Evolutionary conservation across 2,329 filamentous ascomycete species (phyloP).

Genomic region (Grosmannia clavigera): DNA sequence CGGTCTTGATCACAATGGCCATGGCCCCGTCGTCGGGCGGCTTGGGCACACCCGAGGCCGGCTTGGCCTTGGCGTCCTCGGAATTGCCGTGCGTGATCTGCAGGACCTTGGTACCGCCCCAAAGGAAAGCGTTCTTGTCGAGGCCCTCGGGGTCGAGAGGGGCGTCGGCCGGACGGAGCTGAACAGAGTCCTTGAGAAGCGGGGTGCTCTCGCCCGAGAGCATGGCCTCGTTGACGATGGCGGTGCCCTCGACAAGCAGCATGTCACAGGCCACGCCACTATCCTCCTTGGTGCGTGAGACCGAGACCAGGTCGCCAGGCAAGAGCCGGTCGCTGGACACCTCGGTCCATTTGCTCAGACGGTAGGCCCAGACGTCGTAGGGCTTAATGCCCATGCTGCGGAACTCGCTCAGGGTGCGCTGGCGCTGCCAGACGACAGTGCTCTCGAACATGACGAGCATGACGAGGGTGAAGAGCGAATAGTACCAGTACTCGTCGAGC

Average conservation of each 20-base stretch:
- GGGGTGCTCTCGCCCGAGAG: constrained; percentile 96
- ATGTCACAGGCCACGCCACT: constrained; percentile 96
- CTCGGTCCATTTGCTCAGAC: constrained; percentile 78
- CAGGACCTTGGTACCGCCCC: constrained; percentile 93
- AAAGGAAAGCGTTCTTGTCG: constrained; percentile 94
- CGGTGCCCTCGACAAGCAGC: constrained; percentile 85
- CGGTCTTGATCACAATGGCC: constrained; percentile 91
- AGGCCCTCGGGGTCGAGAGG: constrained; percentile 75
- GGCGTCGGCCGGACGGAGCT: constrained; percentile 74
- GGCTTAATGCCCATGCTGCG: constrained; percentile 99
- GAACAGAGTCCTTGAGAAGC: constrained; percentile 88
- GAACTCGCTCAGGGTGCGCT: constrained; percentile 91
- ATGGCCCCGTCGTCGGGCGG: constrained; percentile 89
- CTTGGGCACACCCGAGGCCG: constrained; percentile 64
- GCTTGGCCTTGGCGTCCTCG: constrained; percentile 58
- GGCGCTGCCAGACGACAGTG: constrained; percentile 97
- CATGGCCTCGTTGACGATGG: constrained; percentile 99
- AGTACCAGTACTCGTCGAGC: constrained; percentile 99
- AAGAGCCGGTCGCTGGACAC: constrained; percentile 82
- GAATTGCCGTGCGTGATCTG: constrained; percentile 82
- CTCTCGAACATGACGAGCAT: constrained; percentile 98
- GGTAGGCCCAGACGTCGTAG: constrained; percentile 85
- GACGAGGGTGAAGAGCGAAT: constrained; percentile 95
- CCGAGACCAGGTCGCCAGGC: constrained; percentile 86
- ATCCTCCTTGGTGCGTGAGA: constrained; percentile 89